A percentile compares a stretch with the other conserved stretches of the same genome.
Conservation (phyloP, 148 eudicot genomes). For the Hydrangea macrophylla region DNA sequence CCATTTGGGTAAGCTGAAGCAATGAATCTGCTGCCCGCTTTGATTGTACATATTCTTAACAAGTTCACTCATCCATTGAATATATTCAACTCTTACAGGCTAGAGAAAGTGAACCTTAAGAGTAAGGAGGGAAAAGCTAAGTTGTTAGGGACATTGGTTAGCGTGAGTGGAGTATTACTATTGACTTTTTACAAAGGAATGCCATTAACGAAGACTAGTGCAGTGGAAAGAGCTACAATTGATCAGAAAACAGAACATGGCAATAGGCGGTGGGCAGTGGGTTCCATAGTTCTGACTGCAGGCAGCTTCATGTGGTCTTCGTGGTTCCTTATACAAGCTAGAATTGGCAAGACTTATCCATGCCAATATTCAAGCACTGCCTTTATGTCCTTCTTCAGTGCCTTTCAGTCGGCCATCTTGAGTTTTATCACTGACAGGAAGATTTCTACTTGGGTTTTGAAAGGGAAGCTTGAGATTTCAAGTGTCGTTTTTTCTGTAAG, state of each 20-base stretch:
- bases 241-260: slow-evolving; percentile 15
- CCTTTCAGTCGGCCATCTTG: slow-evolving; percentile 49
- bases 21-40: not conserved
- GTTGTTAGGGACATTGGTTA: slow-evolving; percentile 49
- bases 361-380: slow-evolving; percentile 60
- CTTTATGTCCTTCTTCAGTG: slow-evolving; percentile 54
- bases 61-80: not conserved
- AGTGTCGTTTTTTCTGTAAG: slow-evolving; percentile 61
- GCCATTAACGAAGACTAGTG: slow-evolving; percentile 27
- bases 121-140: slow-evolving; percentile 59
- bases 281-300: slow-evolving; percentile 39
- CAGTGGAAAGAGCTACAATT: not conserved
- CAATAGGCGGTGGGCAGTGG: slow-evolving; percentile 33
- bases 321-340: slow-evolving; percentile 72
- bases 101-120: slow-evolving; percentile 55
- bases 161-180: slow-evolving; percentile 47
- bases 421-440: slow-evolving; percentile 39
- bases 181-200: slow-evolving; percentile 59
- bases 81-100: slow-evolving; percentile 44
- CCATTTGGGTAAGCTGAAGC: slow-evolving; percentile 42
- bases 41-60: not conserved
- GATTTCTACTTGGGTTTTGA: slow-evolving; percentile 50
- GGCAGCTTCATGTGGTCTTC: slow-evolving; percentile 62
- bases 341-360: slow-evolving; percentile 56
- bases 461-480: slow-evolving; percentile 48